These are phyloP conservation scores for Neonectria magnoliae DNA, from an alignment of 2,329 filamentous ascomycete species.

Conservation along the genomic window DNA sequence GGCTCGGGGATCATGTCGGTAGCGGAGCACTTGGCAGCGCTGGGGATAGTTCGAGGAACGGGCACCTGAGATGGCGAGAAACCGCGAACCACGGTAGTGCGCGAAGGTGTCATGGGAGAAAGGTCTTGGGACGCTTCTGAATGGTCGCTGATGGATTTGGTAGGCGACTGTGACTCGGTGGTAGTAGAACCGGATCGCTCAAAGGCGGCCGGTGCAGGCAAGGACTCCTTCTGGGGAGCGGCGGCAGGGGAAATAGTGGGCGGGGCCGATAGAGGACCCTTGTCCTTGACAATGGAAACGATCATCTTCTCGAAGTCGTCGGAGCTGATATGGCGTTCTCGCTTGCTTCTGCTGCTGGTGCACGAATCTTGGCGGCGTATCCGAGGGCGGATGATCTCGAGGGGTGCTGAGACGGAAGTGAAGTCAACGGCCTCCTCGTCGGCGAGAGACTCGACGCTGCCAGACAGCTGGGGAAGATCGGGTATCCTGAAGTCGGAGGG, in stretches of 20 bases:
- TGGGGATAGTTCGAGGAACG: slow-evolving; percentile 54
- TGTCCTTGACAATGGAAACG: slow-evolving; percentile 89
- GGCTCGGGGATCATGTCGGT: slow-evolving; percentile 71
- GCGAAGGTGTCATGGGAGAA: slow-evolving; percentile 43
- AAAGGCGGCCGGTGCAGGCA: slow-evolving; percentile 46
- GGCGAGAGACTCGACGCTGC: slow-evolving; percentile 78
- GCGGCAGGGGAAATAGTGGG: slow-evolving; percentile 42
- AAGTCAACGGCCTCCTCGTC: slow-evolving; percentile 75
- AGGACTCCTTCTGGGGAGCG: slow-evolving; percentile 56
- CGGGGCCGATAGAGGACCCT: slow-evolving; percentile 64
- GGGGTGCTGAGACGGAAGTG: slow-evolving; percentile 61
- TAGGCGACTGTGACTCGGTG: slow-evolving; percentile 57
- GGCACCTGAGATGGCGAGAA: slow-evolving; percentile 82
- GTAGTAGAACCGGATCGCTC: slow-evolving; percentile 57
- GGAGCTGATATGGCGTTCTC: slow-evolving; percentile 92
- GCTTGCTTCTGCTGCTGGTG: slow-evolving; percentile 75
- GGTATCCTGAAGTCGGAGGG: slow-evolving; percentile 54
- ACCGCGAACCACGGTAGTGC: slow-evolving; percentile 75
- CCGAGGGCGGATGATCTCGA: slow-evolving; percentile 72
- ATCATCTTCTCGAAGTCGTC: slow-evolving; percentile 95
- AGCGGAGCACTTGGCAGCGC: slow-evolving; percentile 60
- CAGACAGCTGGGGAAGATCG: slow-evolving; percentile 77
- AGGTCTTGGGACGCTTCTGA: slow-evolving; percentile 43
- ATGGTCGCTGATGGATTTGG: slow-evolving; percentile 66
- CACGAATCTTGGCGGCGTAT: slow-evolving; percentile 77